Percentiles rank a stretch among this genome's conserved stretches.
phyloP scores from a whole-genome alignment of 176 grass and related monocot genomes.

The Hordeum marinum region DNA sequence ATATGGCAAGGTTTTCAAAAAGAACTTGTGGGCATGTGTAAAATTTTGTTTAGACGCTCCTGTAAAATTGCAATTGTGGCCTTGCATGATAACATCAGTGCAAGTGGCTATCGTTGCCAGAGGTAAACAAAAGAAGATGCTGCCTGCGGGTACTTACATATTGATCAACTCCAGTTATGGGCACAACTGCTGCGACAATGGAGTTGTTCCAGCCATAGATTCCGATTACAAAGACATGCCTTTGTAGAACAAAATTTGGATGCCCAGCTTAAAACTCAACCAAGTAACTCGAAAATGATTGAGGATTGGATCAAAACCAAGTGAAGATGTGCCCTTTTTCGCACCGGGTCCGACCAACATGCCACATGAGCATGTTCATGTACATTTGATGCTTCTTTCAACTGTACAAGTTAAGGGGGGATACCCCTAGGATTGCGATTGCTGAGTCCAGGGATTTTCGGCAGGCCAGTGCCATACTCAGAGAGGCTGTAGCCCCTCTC shows the following conservation, averaged over 20 bases:
- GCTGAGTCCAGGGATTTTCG: conserved; percentile 36
- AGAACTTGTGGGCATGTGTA: background rate
- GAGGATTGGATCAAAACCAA: background rate
- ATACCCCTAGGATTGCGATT: conserved; percentile 10
- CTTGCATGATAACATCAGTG: background rate
- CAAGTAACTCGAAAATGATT: background rate
- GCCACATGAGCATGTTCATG: background rate
- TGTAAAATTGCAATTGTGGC: background rate
- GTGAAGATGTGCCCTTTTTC: background rate
- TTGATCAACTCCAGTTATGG: no score
- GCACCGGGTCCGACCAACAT: conserved; percentile 3
- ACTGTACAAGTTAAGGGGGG: conserved; percentile 26
- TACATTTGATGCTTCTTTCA: conserved; percentile 26
- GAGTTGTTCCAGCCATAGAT: background rate
- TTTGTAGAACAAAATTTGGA: conserved; percentile 8
- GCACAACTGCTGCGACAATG: no score
- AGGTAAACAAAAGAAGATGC: background rate
- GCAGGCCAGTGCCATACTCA: conserved; percentile 44
- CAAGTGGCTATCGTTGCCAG: background rate
- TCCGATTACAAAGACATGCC: background rate
- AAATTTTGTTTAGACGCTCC: background rate
- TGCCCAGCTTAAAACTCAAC: conserved; percentile 27
- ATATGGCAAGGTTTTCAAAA: background rate
- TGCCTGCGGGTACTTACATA: no score
- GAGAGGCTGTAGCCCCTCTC: conserved; percentile 53